Evolutionary conservation across 2,329 filamentous ascomycete genomes (phyloP), one percentile per base, ranked within the genome.

Genomic region (Pseudogymnoascus sp.): DNA sequence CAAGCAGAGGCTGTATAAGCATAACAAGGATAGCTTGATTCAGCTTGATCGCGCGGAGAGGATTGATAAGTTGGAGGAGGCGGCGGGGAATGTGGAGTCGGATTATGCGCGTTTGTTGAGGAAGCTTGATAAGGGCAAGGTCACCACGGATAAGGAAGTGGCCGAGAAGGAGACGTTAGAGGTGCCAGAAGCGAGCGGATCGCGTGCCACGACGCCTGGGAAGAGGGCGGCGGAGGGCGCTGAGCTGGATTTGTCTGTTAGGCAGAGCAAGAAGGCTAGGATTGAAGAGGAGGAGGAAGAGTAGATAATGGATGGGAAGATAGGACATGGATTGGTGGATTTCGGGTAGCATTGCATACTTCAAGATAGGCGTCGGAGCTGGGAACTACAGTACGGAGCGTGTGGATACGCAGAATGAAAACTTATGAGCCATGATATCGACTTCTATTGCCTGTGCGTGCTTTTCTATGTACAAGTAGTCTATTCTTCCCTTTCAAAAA

Each of bases 1-100:
- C n/a, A 94, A 94, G 76, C 83, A 90, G 69, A 79, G 91, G 37
- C 78, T 95, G 3, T 92, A 90, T 72, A 81, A 83, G 49, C 88
- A 91, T 69, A 93, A 94, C 70, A 82, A 81, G 63, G 87, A 92
- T 68, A 75, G 83, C 2, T 78, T 95, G 11, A 81, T 83, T 38
- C 87, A 92, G 73, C 76, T 93, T 41, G 88, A 91, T 62, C 77
- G 78, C 4, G 73, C 76, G 0, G 89, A 93, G 72, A 81, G 89
- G 37, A 83, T 89, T 6, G 82, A 89, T 63, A 91, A 88, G 77
- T 78, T 95, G 3, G 83, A 90, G 59, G 82, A 88, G 67, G 88
- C 87, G 0, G 76, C 92, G 21, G 77, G 80, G 14, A 83, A 82
- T 58, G 87, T 93, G 14, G 83, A 89, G 69, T 81, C 85, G 60